Conservation (phyloP, 495 filamentous ascomycete genomes). For the Beverwykella pulmonaria region DNA sequence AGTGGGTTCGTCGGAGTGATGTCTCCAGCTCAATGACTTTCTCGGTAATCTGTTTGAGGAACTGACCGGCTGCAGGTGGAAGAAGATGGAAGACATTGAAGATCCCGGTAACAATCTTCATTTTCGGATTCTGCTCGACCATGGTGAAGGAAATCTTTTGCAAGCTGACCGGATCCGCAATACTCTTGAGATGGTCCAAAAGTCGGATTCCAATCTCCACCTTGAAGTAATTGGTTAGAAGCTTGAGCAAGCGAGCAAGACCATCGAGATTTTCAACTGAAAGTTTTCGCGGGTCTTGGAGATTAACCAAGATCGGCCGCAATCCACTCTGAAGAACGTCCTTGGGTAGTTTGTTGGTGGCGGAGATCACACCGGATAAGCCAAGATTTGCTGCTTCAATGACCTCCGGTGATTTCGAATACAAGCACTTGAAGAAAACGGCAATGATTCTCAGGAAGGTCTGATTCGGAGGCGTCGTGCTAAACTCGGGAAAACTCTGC, state of each 20-base stretch:
- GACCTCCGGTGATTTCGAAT: constrained; percentile 85
- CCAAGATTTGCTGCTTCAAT: constrained; percentile 93
- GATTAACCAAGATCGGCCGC: constrained; percentile 89
- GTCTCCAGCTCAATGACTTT: constrained; percentile 87
- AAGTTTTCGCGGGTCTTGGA: constrained; percentile 89
- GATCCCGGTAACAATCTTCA: constrained; percentile 90
- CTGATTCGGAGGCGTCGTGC: constrained; percentile 66
- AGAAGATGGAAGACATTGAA: constrained; percentile 96
- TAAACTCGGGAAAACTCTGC: constrained; percentile 88
- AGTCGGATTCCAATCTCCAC: constrained; percentile 92
- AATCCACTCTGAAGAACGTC: constrained; percentile 93
- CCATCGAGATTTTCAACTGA: constrained; percentile 90
- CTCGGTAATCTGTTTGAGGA: constrained; percentile 85
- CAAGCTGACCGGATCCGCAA: constrained; percentile 76
- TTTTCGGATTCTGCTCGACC: constrained; percentile 84
- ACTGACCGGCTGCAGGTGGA: constrained; percentile 82
- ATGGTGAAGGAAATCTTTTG: constrained; percentile 92
- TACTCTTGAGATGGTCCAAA: constrained; percentile 86
- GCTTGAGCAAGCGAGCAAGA: constrained; percentile 79
- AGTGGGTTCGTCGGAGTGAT: constrained; percentile 82
- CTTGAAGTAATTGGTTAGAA: constrained; percentile 98
- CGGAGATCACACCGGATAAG: constrained; percentile 77
- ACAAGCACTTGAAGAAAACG: constrained; percentile 96
- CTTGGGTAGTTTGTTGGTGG: constrained; percentile 90
- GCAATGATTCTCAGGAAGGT: constrained; percentile 84